Conservation (phyloP, 2,329 filamentous ascomycete species). For the Grosmannia clavigera region DNA sequence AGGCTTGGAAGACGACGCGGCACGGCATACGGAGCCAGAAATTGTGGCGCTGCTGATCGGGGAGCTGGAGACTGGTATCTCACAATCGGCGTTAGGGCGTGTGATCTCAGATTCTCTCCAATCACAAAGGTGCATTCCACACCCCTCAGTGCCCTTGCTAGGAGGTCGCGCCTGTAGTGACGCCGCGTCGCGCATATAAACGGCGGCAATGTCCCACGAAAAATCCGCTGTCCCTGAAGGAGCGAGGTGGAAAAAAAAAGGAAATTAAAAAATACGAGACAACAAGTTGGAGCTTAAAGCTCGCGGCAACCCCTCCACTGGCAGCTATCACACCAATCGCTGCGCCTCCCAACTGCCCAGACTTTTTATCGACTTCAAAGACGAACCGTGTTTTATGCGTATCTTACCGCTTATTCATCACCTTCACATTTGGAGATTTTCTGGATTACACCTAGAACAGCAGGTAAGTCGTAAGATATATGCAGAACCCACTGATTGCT, state of each 20-base stretch:
- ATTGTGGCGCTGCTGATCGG: background rate
- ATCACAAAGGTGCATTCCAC: constrained; percentile 1
- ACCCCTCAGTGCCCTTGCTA: constrained; percentile 10
- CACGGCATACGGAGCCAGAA: background rate
- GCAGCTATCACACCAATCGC: background rate
- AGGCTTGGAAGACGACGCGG: background rate
- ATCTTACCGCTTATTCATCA: background rate
- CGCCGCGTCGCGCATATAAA: constrained; percentile 34
- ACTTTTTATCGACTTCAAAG: too few species aligned
- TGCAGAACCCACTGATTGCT: background rate
- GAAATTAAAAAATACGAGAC: constrained; percentile 2
- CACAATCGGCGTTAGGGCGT: background rate
- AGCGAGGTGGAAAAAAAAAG: background rate
- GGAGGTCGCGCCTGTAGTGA: constrained; percentile 12
- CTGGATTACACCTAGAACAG: background rate
- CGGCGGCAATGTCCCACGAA: constrained; percentile 29
- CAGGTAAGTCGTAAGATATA: background rate
- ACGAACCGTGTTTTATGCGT: background rate
- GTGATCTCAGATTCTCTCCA: background rate
- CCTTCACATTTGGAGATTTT: too few species aligned
- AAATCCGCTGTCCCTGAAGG: constrained; percentile 10
- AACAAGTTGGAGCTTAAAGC: background rate
- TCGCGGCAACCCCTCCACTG: background rate
- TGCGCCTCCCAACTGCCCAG: background rate
- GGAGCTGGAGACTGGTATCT: background rate